phyloP scores from a whole-genome alignment of 805 yeast species.

The Teunomyces aglyptinius region DNA sequence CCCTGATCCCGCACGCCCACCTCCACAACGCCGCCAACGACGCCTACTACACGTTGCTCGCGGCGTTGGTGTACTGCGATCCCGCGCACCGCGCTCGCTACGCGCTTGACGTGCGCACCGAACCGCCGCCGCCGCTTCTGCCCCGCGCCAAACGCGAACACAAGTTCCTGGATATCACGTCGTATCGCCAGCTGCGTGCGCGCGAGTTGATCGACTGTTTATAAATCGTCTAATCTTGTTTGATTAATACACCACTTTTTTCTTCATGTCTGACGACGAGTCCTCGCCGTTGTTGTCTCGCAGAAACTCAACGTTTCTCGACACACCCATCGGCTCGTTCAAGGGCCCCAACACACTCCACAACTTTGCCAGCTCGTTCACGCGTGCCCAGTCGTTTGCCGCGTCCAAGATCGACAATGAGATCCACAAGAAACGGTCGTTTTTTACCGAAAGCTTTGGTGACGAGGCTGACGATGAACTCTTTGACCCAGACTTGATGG shows the following conservation, averaged over 20 bases:
- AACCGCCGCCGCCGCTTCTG: constrained; percentile 1
- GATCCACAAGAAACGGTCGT: constrained; percentile 18
- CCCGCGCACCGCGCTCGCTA: constrained; percentile 16
- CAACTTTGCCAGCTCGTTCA: constrained; percentile 41
- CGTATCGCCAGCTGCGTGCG: neutral
- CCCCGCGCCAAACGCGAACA: constrained; percentile 8
- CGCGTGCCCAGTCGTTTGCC: constrained; percentile 36
- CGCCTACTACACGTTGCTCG: constrained; percentile 26
- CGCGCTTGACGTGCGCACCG: constrained; percentile 14
- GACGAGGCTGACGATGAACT: constrained; percentile 24
- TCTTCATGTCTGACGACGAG: constrained; percentile 9
- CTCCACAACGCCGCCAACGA: constrained; percentile 31
- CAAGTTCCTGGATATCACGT: constrained; percentile 12
- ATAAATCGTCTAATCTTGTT: neutral
- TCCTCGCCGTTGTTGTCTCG: constrained; percentile 7
- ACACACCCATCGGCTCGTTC: constrained; percentile 16
- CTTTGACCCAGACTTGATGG: constrained; percentile 49
- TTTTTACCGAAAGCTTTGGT: constrained; percentile 13
- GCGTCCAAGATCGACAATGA: constrained; percentile 18
- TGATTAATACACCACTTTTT: neutral
- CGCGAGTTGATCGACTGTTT: neutral
- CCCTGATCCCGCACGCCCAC: constrained; percentile 21
- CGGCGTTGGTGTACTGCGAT: constrained; percentile 23
- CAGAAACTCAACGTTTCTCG: constrained; percentile 9
- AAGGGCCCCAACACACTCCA: constrained; percentile 35